Evolutionary conservation across 345 rosid species (phyloP), one percentile per base, ranked within the genome.

Genomic region (Hypericum perforatum): DNA sequence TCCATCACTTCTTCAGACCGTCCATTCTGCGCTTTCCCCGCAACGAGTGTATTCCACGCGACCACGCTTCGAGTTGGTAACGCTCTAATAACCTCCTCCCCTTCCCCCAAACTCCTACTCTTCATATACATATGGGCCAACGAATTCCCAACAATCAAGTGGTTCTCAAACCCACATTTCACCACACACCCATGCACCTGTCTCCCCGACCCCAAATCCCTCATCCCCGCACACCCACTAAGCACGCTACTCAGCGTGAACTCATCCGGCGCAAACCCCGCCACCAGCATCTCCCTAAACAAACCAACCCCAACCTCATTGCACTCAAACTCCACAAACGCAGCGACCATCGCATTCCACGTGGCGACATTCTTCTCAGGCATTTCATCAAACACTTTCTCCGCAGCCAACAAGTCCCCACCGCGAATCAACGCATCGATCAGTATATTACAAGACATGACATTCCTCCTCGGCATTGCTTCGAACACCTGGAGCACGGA

Each of bases 61-160:
- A 77, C 80, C 43, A 68, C 58, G 66, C 63, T 78, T 12, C 66
- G 63, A 32, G 67, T 44, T 0, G 77, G 83, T 84, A 86, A 65
- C 2, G 72, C 64, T 57, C 48, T 70, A 52, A 82, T 80, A 46
- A 80, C 78, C 48, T 43, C 52, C 56, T 82, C 84, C 2, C 95
- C 95, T 59, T 80, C 85, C 57, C 45, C 48, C 65, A 86, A 71
- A 29, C 58, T 61, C 40, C 83, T 80, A 68, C 71, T 57, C 58
- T 72, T 80, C 90, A 86, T 86, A 45, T 86, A 80, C 85, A 82
- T 82, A 60, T 82, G 90, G 62, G 87, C 85, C 62, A 86, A 61
- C 7, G 95, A 86, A 49, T 70, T 82, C 5, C 66, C 76, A 59
- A 76, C 88, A 42, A 80, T 70, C 63, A 77, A 61, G 68, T 80